Conservation (phyloP, 345 rosid species). For the Fremontodendron californicum region DNA sequence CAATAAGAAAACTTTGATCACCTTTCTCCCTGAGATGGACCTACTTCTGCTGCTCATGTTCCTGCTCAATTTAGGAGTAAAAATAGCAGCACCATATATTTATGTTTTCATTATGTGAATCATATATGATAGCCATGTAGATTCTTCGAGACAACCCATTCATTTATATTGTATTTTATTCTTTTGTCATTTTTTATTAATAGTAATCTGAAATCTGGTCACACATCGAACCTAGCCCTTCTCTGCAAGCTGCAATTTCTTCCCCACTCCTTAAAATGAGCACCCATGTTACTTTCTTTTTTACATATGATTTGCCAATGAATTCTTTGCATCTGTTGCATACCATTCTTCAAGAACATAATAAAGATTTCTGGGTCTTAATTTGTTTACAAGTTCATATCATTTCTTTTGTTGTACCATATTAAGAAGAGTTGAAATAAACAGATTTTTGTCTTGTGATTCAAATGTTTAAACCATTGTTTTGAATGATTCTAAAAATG, state of each 20-base stretch:
- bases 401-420: not conserved
- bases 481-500: not conserved
- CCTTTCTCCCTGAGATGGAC: not conserved
- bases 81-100: not conserved
- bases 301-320: not conserved
- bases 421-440: not conserved
- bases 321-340: not conserved
- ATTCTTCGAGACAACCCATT: not conserved
- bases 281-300: not conserved
- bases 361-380: not conserved
- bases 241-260: not conserved
- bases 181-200: not conserved
- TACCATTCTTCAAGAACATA: not conserved
- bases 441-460: not conserved
- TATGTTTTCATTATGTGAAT: not conserved
- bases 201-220: not conserved
- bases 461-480: not conserved
- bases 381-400: not conserved
- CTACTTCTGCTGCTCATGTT: not conserved
- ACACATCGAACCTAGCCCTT: not conserved
- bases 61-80: not conserved
- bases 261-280: constrained; percentile 9
- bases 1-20: not conserved
- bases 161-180: not conserved
- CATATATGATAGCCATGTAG: not conserved